A percentile compares a stretch with the other conserved stretches of the same genome.
phyloP scores from a whole-genome alignment of 495 filamentous ascomycete genomes.

The Thermothielavioides terrestris region DNA sequence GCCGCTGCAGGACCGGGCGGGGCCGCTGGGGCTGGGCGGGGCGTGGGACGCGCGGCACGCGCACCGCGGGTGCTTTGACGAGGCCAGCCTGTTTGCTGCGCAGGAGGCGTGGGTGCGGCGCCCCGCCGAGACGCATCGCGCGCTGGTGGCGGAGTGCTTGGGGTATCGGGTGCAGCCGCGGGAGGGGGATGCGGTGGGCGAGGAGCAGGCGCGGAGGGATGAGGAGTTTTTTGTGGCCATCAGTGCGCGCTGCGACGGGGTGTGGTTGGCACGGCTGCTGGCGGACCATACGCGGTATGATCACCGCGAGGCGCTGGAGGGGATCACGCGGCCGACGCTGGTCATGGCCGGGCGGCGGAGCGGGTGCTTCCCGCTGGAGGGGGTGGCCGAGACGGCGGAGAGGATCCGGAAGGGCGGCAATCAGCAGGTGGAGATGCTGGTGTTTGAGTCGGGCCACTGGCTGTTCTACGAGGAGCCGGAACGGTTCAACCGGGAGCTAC shows the following conservation, averaged over 20 bases:
- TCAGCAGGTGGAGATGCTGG: constrained; percentile 20
- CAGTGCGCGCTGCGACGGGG: constrained; percentile 27
- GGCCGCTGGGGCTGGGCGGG: constrained; percentile 6
- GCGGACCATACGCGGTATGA: constrained; percentile 41
- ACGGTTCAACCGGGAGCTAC: constrained; percentile 31
- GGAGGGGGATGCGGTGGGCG: constrained; percentile 4
- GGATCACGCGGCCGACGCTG: constrained; percentile 22
- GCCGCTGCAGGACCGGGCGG: constrained; percentile 35
- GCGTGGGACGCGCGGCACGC: constrained; percentile 23
- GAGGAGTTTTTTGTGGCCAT: constrained; percentile 34
- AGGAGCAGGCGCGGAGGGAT: constrained; percentile 20
- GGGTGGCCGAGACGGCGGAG: constrained; percentile 31
- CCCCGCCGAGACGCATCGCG: constrained; percentile 20
- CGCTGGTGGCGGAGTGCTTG: constrained; percentile 32
- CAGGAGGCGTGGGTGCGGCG: constrained; percentile 27
- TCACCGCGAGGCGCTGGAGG: constrained; percentile 36
- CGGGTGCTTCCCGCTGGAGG: constrained; percentile 38
- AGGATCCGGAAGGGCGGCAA: constrained; percentile 16
- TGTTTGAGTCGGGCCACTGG: constrained; percentile 40
- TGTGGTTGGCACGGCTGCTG: constrained; percentile 36
- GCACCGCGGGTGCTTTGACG: constrained; percentile 33
- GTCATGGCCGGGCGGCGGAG: constrained; percentile 35
- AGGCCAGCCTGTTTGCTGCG: constrained; percentile 26
- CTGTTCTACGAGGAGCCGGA: constrained; percentile 40
- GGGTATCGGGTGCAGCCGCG: constrained; percentile 28